These are phyloP conservation scores for Alternaria arborescens DNA, from an alignment of 2,329 filamentous ascomycete genomes.

Conservation along the genomic window DNA sequence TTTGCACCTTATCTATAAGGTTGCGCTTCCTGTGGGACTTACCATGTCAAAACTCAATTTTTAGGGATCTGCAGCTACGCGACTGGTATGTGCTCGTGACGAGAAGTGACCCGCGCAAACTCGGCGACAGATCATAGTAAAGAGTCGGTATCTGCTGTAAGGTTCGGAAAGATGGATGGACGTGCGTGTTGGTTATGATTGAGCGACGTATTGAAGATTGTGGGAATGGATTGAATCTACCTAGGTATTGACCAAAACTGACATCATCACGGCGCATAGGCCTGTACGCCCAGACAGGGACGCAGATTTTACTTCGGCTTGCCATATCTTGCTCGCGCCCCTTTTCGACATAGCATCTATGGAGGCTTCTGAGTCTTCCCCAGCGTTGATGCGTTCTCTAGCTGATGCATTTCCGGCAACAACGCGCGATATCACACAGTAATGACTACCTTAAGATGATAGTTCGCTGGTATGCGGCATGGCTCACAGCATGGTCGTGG, in stretches of 20 bases:
- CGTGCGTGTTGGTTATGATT: not conserved
- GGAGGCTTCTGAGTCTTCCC: not conserved
- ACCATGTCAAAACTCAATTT: constrained; percentile 8
- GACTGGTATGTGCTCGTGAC: not conserved
- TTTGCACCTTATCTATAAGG: not conserved
- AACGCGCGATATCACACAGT: not conserved
- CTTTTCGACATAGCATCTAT: not conserved
- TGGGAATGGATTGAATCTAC: not conserved
- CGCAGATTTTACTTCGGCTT: not conserved
- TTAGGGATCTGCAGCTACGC: constrained; percentile 1
- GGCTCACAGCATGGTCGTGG: not conserved
- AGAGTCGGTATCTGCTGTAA: not conserved
- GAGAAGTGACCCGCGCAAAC: constrained; percentile 6
- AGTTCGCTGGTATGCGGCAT: not conserved
- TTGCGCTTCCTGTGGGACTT: constrained; percentile 3
- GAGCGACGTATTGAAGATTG: not conserved
- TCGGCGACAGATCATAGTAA: constrained; percentile 4
- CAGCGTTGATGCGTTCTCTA: not conserved
- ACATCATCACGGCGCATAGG: not conserved
- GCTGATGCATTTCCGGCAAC: not conserved
- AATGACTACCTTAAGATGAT: not conserved
- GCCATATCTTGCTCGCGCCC: not conserved
- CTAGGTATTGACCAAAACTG: not conserved
- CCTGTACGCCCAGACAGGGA: not conserved
- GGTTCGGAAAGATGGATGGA: not conserved